phyloP scores from a whole-genome alignment of 2,329 filamentous ascomycete genomes.

The Paraconiothyrium brasiliense region DNA sequence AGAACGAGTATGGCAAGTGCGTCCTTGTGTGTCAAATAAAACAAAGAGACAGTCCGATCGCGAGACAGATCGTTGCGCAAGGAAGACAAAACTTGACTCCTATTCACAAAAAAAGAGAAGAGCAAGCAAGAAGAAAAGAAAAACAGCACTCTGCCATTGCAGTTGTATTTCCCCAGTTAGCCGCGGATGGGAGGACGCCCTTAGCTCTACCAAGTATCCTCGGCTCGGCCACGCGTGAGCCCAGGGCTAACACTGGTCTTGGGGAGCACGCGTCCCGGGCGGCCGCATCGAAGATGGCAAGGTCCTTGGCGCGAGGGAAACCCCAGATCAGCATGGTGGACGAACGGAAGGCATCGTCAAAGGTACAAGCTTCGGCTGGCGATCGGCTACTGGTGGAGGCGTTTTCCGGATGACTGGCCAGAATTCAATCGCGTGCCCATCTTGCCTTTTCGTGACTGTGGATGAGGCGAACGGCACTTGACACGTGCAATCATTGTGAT shows the following conservation, averaged over 20 bases:
- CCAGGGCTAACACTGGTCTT: conserved; percentile 27
- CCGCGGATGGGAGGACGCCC: conserved; percentile 46
- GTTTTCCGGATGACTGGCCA: conserved; percentile 20
- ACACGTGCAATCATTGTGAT: conserved; percentile 4
- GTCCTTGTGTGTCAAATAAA: conserved; percentile 4
- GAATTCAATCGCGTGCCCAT: not conserved
- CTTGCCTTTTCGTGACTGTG: not conserved
- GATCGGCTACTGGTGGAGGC: conserved; percentile 36
- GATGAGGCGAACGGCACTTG: not conserved
- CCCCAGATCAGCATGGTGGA: conserved; percentile 46
- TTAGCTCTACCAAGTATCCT: conserved; percentile 28
- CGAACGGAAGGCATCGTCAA: conserved; percentile 44
- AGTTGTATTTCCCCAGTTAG: conserved; percentile 37
- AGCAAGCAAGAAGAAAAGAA: conserved; percentile 21
- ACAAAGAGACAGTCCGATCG: conserved; percentile 30
- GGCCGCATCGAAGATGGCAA: conserved; percentile 10
- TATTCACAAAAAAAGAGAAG: conserved; percentile 16
- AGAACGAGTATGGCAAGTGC: not conserved
- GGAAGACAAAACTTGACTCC: conserved; percentile 11
- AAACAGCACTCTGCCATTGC: conserved; percentile 21
- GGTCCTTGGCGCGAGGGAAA: conserved; percentile 29
- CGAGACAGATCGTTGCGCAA: conserved; percentile 20
- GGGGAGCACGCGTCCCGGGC: conserved; percentile 30
- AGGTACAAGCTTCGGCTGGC: conserved; percentile 34
- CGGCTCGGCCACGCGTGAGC: conserved; percentile 48